phyloP scores from a whole-genome alignment of 2,329 filamentous ascomycete genomes.

The Zymoseptoria passerinii region DNA sequence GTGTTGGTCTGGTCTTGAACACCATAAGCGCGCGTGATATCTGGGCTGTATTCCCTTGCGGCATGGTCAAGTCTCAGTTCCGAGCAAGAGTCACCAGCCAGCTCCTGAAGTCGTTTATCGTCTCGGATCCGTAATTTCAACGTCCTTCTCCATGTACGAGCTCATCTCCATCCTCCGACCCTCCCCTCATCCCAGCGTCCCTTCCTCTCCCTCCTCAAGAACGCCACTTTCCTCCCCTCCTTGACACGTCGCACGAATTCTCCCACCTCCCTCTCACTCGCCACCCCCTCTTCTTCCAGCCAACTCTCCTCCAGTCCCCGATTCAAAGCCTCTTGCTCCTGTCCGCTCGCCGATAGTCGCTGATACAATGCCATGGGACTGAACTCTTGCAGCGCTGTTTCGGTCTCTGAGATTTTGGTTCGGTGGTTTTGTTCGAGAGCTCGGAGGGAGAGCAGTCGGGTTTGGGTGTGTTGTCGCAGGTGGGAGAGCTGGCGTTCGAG shows the following conservation, averaged over 20 bases:
- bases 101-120: neutral
- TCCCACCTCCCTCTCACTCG: slow-evolving; percentile 69
- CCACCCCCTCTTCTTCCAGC: slow-evolving; percentile 55
- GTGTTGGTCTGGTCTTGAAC: too few species aligned
- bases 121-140: neutral
- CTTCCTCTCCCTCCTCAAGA: slow-evolving; percentile 76
- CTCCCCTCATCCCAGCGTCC: slow-evolving; percentile 93
- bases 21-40: too few species aligned
- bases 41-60: slow-evolving; percentile 54
- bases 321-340: slow-evolving; percentile 76
- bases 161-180: slow-evolving; percentile 85
- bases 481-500: slow-evolving; percentile 52
- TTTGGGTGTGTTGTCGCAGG: slow-evolving; percentile 64
- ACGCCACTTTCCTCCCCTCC: slow-evolving; percentile 69
- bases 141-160: neutral
- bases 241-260: slow-evolving; percentile 80
- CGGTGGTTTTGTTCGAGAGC: slow-evolving; percentile 89
- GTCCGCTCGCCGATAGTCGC: slow-evolving; percentile 63
- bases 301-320: slow-evolving; percentile 87
- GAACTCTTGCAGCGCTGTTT: slow-evolving; percentile 73
- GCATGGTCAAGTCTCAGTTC: slow-evolving; percentile 61
- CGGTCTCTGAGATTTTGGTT: slow-evolving; percentile 81
- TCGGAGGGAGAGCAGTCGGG: slow-evolving; percentile 72
- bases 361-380: slow-evolving; percentile 81
- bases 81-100: neutral